Conservation (phyloP, 2,329 filamentous ascomycete species). For the Aspergillus intermedius region DNA sequence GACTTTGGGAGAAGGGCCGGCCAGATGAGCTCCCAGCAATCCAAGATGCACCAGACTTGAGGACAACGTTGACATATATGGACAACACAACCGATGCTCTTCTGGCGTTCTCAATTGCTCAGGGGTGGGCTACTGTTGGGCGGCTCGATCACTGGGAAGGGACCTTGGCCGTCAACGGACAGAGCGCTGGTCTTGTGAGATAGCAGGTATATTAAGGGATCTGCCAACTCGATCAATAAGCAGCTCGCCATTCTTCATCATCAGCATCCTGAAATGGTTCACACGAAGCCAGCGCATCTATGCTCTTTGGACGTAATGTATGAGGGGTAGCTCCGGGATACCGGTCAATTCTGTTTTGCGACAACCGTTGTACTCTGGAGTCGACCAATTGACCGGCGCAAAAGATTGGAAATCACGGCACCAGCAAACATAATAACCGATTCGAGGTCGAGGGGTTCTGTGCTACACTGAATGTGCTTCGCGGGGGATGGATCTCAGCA, state of each 20-base stretch:
- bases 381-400: not conserved
- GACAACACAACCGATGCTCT: not conserved
- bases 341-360: not conserved
- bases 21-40: not conserved
- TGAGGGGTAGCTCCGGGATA: not conserved
- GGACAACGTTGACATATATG: not conserved
- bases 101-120: not conserved
- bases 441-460: not conserved
- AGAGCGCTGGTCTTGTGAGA: not conserved
- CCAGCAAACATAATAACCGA: not conserved
- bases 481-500: not conserved
- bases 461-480: not conserved
- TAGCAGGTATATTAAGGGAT: no score
- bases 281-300: no score
- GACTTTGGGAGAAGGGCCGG: conserved; percentile 34
- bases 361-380: not conserved
- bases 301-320: not conserved
- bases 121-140: not conserved
- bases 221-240: no score
- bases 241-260: no score
- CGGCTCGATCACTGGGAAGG: no score
- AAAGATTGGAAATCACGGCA: not conserved
- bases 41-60: conserved; percentile 1
- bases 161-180: not conserved
- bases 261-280: no score